A percentile compares a stretch with the other conserved stretches of the same genome.
Evolutionary conservation across 2,329 filamentous ascomycete genomes (phyloP).

Genomic region (Aureobasidium sp.): DNA sequence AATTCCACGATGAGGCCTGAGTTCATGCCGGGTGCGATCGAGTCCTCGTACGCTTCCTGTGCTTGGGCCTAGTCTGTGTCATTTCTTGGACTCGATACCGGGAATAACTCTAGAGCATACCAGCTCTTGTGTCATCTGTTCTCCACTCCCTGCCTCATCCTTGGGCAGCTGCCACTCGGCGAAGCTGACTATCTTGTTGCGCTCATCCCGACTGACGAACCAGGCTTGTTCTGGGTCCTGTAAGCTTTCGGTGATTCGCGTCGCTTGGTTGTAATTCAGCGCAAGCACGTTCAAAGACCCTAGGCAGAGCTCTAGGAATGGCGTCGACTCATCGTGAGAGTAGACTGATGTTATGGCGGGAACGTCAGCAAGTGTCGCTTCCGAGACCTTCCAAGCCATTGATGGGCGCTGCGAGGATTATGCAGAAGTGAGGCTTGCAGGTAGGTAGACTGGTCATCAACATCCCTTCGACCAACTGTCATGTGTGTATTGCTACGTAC

Average conservation of each 20-base stretch:
- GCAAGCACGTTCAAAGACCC: conserved; percentile 2
- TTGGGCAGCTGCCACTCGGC: conserved; percentile 6
- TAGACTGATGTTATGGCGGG: conserved; percentile 7
- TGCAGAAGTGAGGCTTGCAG: background rate
- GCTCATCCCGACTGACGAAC: conserved; percentile 9
- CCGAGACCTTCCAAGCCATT: conserved; percentile 5
- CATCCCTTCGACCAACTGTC: background rate
- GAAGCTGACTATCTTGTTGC: conserved; percentile 4
- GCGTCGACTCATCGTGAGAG: background rate
- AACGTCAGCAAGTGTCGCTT: conserved; percentile 7
- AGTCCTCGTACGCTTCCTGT: background rate
- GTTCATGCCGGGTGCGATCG: conserved; percentile 11
- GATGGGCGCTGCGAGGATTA: background rate
- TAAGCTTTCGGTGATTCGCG: background rate
- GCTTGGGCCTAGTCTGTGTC: background rate
- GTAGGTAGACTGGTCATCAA: background rate
- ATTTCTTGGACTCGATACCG: background rate
- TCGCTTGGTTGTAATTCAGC: background rate
- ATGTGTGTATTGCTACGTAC: background rate
- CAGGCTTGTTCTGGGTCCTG: background rate
- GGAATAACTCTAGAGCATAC: background rate
- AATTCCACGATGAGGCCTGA: background rate
- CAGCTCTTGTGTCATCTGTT: conserved; percentile 10
- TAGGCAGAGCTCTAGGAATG: conserved; percentile 7
- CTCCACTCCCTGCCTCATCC: conserved; percentile 3